Base-by-base conservation (phyloP, 306 rosid species). In the Morella rubra region DNA sequence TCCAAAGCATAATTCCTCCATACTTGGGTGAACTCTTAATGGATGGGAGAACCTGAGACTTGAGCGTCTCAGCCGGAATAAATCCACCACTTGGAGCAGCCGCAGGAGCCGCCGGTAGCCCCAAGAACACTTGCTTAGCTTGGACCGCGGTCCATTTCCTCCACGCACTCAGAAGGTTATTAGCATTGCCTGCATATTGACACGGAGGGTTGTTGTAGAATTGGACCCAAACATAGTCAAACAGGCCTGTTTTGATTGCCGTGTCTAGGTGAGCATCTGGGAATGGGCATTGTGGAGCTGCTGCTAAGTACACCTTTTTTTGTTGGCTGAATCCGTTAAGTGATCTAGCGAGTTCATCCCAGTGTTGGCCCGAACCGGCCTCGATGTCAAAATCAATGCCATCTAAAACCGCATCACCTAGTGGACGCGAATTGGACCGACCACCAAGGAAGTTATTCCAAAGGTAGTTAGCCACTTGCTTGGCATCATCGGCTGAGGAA, bases 211-310 rank as follows among this genome's bases (percentile, higher is more conserved):
- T 91, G 85, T 91, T 91, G 78, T 87, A 91, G 81, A 91, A 91
- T 75, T 91, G 97, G 45, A 91, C 92, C 92, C 93, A 90, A 9
- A 90, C 91, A 15, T 61, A 80, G 56, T 88, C 91, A 64, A 90
- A 88, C 13, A 88, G 15, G 0, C 96, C 91, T 0, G 96, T 88
- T 44, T 76, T 54, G 7, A 90, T 80, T 0, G 96, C 91, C 0
- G 69, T 0, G 12, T 77, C 84, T 9, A 88, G 70, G 68, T 80
- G 80, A 0, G 76, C 77, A 44, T 91, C 91, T 0, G 90, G 91
- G 83, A 54, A 77, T 1, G 83, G 83, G 18, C 96, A 89, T n/a
- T 91, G 93, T 0, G 93, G 96, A 0, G 96, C 93, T 5, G 93
- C 96, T 0, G 88, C 44, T 6, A 91, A 72, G 65, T 52, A 9